Evolutionary conservation across 2,329 filamentous ascomycete species (phyloP).

Genomic region (Epichloe elymi): DNA sequence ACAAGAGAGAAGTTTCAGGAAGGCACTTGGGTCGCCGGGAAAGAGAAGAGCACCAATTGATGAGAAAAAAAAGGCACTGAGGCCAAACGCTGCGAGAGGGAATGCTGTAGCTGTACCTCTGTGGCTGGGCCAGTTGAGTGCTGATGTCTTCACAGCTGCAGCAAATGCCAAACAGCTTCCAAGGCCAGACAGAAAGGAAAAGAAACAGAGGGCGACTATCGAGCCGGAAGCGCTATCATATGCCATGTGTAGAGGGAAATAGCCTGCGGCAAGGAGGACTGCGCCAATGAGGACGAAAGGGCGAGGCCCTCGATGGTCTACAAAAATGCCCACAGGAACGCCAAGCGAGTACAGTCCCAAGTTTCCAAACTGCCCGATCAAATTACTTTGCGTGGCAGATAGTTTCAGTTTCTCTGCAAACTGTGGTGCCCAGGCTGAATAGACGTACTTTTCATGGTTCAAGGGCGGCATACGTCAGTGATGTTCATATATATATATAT

Average conservation of each 20-base stretch:
- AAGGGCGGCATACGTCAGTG: constrained; percentile 2
- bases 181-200: constrained; percentile 72
- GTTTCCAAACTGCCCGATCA: constrained; percentile 78
- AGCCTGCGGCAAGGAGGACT: constrained; percentile 60
- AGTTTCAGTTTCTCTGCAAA: constrained; percentile 79
- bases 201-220: constrained; percentile 59
- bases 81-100: constrained; percentile 79
- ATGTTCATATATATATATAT: background rate
- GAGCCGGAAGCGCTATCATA: constrained; percentile 55
- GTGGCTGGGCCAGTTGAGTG: constrained; percentile 82
- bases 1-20: constrained; percentile 66
- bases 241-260: constrained; percentile 72
- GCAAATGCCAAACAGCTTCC: constrained; percentile 88
- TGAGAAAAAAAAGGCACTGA: constrained; percentile 98
- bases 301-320: constrained; percentile 70
- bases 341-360: constrained; percentile 89
- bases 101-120: constrained; percentile 91
- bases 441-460: constrained; percentile 61
- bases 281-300: constrained; percentile 66
- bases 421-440: constrained; percentile 94
- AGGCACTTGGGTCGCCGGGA: constrained; percentile 68
- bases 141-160: constrained; percentile 73
- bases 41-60: constrained; percentile 63
- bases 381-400: constrained; percentile 82
- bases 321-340: constrained; percentile 76